Evolutionary conservation across 148 eudicot species (phyloP).

Genomic region (Talinum fruticosum): DNA sequence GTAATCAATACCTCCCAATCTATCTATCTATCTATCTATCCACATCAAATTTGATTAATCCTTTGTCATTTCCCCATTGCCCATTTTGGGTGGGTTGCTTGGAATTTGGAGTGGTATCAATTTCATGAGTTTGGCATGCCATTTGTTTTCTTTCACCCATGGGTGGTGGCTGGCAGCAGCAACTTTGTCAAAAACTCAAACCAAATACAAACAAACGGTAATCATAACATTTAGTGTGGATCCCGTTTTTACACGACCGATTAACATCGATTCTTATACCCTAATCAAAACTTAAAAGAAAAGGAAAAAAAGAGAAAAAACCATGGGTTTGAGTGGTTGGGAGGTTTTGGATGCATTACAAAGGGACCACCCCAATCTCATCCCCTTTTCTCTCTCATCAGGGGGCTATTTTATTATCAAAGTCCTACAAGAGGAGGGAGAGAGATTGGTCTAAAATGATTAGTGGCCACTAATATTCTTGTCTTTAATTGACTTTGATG

Average conservation of each 20-base stretch:
- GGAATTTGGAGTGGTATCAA: slow-evolving; percentile 20
- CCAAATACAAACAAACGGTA: neutral
- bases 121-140: slow-evolving; percentile 22
- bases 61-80: slow-evolving; percentile 27
- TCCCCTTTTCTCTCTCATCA: neutral
- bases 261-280: too few species aligned
- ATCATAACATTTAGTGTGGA: too few species aligned
- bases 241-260: too few species aligned
- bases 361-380: slow-evolving; percentile 25
- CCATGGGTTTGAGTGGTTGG: slow-evolving; percentile 16
- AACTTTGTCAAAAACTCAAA: neutral
- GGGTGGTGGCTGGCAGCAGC: neutral
- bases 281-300: too few species aligned
- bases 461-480: slow-evolving; percentile 28
- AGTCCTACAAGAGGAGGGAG: slow-evolving; percentile 9
- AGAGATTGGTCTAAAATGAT: slow-evolving; percentile 27
- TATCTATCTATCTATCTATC: slow-evolving; percentile 24
- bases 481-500: slow-evolving; percentile 29
- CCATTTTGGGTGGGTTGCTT: slow-evolving; percentile 23
- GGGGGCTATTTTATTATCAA: neutral
- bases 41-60: slow-evolving; percentile 24
- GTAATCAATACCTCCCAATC: neutral
- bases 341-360: slow-evolving; percentile 29
- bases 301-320: neutral
- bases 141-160: slow-evolving; percentile 3